These are phyloP conservation scores for Colletotrichum sp. DNA, from an alignment of 2,329 filamentous ascomycete species.

Conservation along the genomic window DNA sequence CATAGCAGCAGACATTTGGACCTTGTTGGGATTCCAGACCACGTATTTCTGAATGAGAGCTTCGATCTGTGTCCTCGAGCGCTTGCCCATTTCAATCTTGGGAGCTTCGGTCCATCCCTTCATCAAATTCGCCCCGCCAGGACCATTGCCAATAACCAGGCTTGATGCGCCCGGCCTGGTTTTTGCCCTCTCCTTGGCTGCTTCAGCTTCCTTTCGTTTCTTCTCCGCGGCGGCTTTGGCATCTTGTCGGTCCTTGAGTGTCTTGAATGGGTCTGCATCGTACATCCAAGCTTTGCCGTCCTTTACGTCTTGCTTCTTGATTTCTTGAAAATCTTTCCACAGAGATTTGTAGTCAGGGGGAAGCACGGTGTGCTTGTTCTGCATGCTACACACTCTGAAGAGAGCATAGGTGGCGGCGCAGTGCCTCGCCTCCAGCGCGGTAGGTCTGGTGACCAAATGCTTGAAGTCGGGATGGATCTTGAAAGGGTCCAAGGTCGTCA, in stretches of 20 bases:
- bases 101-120: conserved; percentile 85
- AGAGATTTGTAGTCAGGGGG: conserved; percentile 88
- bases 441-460: conserved; percentile 76
- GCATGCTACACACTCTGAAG: conserved; percentile 92
- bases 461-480: conserved; percentile 79
- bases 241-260: conserved; percentile 79
- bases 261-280: conserved; percentile 90
- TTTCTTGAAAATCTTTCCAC: conserved; percentile 87
- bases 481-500: conserved; percentile 78
- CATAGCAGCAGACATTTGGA: conserved; percentile 65
- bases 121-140: conserved; percentile 54
- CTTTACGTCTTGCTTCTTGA: conserved; percentile 83
- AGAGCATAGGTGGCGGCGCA: conserved; percentile 91
- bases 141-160: conserved; percentile 55
- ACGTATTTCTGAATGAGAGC: conserved; percentile 77
- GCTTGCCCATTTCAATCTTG: conserved; percentile 91
- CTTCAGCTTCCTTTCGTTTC: conserved; percentile 75
- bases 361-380: conserved; percentile 93
- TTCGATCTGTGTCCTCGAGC: conserved; percentile 81
- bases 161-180: conserved; percentile 65
- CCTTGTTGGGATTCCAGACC: conserved; percentile 84
- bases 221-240: conserved; percentile 79
- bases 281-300: conserved; percentile 88
- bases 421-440: conserved; percentile 88
- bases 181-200: conserved; percentile 70